phyloP scores from a whole-genome alignment of 495 filamentous ascomycete species.

The Aspergillus egyptiacus region DNA sequence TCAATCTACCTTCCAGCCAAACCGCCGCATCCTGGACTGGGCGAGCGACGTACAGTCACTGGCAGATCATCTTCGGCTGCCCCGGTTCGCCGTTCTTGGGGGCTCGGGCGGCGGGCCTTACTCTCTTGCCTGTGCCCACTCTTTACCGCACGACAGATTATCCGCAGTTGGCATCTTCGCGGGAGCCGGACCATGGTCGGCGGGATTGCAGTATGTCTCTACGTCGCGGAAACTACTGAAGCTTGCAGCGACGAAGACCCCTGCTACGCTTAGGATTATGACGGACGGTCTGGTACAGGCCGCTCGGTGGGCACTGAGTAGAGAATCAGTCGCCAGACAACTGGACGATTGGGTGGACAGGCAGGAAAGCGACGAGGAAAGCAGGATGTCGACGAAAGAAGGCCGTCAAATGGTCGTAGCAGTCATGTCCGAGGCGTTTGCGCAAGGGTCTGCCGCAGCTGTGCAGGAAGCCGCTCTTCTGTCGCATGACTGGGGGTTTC shows the following conservation, averaged over 20 bases:
- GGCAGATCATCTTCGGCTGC: constrained; percentile 28
- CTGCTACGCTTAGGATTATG: neutral
- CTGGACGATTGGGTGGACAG: constrained; percentile 17
- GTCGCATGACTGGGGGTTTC: constrained; percentile 28
- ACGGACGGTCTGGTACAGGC: constrained; percentile 1
- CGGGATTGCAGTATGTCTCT: constrained; percentile 16
- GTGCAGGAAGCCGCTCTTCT: constrained; percentile 27
- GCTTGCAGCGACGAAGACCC: constrained; percentile 3
- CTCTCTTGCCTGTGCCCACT: constrained; percentile 39
- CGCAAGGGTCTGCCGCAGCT: constrained; percentile 20
- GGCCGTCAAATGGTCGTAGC: constrained; percentile 8
- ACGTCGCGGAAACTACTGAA: neutral
- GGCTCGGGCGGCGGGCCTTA: constrained; percentile 43
- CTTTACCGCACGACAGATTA: constrained; percentile 27
- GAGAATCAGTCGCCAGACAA: constrained; percentile 1
- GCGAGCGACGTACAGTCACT: constrained; percentile 34
- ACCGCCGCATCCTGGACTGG: constrained; percentile 35
- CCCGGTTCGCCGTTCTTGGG: constrained; percentile 38
- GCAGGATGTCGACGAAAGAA: constrained; percentile 4
- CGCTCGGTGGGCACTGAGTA: constrained; percentile 8
- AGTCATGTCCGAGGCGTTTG: constrained; percentile 25
- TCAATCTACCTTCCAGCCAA: constrained; percentile 33
- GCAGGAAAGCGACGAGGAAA: constrained; percentile 1
- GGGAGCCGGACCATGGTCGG: constrained; percentile 28
- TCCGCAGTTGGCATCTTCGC: constrained; percentile 30